These are phyloP conservation scores for Ceratocystiopsis minuta DNA, from an alignment of 2,329 filamentous ascomycete genomes.

Conservation along the genomic window DNA sequence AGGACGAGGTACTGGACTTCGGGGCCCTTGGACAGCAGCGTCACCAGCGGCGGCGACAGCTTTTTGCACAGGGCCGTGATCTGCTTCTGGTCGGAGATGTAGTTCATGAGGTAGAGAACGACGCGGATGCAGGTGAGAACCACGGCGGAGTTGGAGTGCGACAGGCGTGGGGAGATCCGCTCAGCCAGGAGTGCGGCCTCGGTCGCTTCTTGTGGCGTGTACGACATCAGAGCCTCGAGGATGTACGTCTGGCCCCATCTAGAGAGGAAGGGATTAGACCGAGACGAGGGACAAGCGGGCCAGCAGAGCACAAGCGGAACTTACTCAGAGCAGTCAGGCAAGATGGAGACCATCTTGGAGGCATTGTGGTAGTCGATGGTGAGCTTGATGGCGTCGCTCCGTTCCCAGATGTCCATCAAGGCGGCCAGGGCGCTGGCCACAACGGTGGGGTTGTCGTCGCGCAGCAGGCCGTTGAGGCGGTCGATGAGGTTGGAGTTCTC, in stretches of 20 bases:
- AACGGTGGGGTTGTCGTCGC: conserved; percentile 94
- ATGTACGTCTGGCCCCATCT: conserved; percentile 99
- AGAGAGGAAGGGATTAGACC: not conserved
- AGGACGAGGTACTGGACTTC: conserved; percentile 97
- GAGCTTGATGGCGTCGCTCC: conserved; percentile 91
- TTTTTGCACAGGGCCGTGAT: conserved; percentile 78
- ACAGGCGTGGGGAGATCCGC: conserved; percentile 83
- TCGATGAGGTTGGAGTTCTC: conserved; percentile 87
- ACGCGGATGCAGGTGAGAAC: conserved; percentile 93
- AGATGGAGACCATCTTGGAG: conserved; percentile 92
- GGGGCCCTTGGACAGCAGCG: conserved; percentile 82
- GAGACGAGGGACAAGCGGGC: too few species aligned
- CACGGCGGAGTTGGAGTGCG: conserved; percentile 91
- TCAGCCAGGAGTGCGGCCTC: conserved; percentile 85
- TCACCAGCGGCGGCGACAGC: conserved; percentile 85
- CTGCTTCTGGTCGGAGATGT: conserved; percentile 81
- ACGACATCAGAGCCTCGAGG: conserved; percentile 91
- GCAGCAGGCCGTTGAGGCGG: conserved; percentile 68
- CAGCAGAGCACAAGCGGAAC: conserved; percentile 21
- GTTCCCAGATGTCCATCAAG: conserved; percentile 95
- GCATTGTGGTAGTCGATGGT: conserved; percentile 96
- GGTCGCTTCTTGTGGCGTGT: conserved; percentile 76
- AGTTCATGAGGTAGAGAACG: conserved; percentile 96
- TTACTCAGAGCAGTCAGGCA: conserved; percentile 93
- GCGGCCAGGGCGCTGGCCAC: conserved; percentile 84